Percentiles rank a stretch among this genome's conserved stretches.
These are phyloP conservation scores for Chytridiales sp. DNA, from an alignment of 371 early-diverging fungal genomes.

Conservation along the genomic window DNA sequence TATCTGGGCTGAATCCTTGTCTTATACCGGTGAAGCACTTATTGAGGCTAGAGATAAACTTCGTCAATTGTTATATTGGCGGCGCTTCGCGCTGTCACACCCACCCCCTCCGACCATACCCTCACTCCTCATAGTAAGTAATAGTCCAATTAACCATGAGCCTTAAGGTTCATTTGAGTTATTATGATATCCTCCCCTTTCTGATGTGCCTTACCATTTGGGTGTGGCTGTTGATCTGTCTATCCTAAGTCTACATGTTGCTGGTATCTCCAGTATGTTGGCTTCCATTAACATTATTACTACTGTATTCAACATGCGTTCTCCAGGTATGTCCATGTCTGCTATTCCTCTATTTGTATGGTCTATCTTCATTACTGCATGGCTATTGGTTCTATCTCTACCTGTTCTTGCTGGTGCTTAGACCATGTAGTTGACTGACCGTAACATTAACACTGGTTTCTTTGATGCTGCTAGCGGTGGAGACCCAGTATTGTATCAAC, in stretches of 20 bases:
- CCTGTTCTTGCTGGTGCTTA: conserved; percentile 38
- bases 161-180: too few species aligned
- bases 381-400: conserved; percentile 36
- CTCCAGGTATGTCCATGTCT: conserved; percentile 47
- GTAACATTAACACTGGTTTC: conserved; percentile 57
- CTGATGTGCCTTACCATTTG: conserved; percentile 46
- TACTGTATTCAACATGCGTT: conserved; percentile 54
- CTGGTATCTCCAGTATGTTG: conserved; percentile 41
- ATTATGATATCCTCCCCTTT: conserved; percentile 47
- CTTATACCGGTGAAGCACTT: conserved; percentile 29
- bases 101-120: too few species aligned
- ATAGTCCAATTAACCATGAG: too few species aligned
- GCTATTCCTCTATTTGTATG: conserved; percentile 54
- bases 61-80: conserved; percentile 31
- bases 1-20: conserved; percentile 41
- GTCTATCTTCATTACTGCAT: conserved; percentile 39
- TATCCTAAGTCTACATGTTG: conserved; percentile 50
- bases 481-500: conserved; percentile 53
- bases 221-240: conserved; percentile 51
- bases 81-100: too few species aligned
- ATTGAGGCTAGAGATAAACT: conserved; percentile 33
- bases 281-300: conserved; percentile 52
- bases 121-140: too few species aligned
- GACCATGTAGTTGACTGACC: conserved; percentile 48
- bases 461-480: conserved; percentile 59